Percentiles rank a stretch among this genome's conserved stretches.
These are phyloP conservation scores for Plasmopara muralis DNA, from an alignment of 352 stramenopile genomes.

Conservation along the genomic window DNA sequence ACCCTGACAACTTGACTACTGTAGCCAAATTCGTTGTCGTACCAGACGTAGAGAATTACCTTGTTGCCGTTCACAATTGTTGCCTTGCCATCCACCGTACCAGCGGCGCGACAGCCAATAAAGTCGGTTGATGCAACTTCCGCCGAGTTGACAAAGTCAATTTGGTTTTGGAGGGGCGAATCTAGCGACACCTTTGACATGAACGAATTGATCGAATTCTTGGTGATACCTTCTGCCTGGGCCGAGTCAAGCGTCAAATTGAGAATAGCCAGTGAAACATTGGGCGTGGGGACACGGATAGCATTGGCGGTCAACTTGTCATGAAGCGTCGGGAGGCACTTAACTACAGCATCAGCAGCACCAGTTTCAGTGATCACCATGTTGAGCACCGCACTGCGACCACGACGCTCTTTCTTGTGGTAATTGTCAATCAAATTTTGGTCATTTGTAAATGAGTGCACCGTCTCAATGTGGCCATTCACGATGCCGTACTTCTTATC, in stretches of 20 bases:
- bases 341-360: conserved; percentile 72
- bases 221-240: conserved; percentile 50
- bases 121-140: conserved; percentile 83
- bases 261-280: conserved; percentile 98
- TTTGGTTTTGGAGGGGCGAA: conserved; percentile 83
- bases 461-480: conserved; percentile 81
- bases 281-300: conserved; percentile 97
- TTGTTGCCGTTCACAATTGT: conserved; percentile 84
- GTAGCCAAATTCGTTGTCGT: conserved; percentile 90
- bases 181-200: conserved; percentile 77
- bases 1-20: conserved; percentile 80
- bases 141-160: conserved; percentile 81
- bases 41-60: conserved; percentile 85
- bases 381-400: conserved; percentile 81
- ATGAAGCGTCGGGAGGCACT: conserved; percentile 90
- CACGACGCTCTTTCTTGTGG: conserved; percentile 82
- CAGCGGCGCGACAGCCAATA: conserved; percentile 63
- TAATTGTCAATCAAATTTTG: conserved; percentile 88
- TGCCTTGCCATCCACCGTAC: conserved; percentile 77
- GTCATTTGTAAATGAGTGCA: conserved; percentile 89
- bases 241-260: conserved; percentile 89
- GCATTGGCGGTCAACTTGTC: conserved; percentile 98
- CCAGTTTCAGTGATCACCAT: conserved; percentile 88
- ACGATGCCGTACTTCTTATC: conserved; percentile 81
- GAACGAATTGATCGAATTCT: conserved; percentile 69